Evolutionary conservation across 257 asterid species (phyloP).

Genomic region (Forsythia viridissima): DNA sequence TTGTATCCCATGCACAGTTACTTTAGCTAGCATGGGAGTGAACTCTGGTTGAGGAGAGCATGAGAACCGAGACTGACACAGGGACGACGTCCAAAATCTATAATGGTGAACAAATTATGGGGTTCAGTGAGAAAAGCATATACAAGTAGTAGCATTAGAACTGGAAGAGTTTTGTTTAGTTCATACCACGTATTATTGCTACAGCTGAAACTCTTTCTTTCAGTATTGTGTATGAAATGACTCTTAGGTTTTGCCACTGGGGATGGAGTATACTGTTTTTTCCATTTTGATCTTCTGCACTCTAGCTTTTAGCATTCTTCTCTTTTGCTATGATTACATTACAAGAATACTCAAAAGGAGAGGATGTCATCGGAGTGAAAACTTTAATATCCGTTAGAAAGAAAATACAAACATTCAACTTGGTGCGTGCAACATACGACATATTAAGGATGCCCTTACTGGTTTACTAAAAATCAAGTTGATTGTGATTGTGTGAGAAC

Average conservation of each 20-base stretch:
- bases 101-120: slow-evolving; percentile 19
- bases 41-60: slow-evolving; percentile 12
- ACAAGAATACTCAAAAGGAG: background rate
- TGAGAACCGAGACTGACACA: slow-evolving; percentile 1
- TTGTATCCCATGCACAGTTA: slow-evolving; percentile 4
- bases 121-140: slow-evolving; percentile 23
- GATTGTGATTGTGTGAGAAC: background rate
- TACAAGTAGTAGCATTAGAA: slow-evolving; percentile 25
- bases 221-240: background rate
- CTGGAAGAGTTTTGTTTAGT: slow-evolving; percentile 21
- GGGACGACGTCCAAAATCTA: slow-evolving; percentile 19
- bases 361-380: background rate
- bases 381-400: background rate
- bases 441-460: no score
- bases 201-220: background rate
- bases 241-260: background rate
- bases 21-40: slow-evolving; percentile 7
- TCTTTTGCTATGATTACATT: background rate
- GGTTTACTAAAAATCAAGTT: no score
- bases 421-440: background rate
- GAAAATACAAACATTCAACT: background rate
- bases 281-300: slow-evolving; percentile 3
- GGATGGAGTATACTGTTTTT: background rate
- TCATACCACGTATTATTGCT: background rate
- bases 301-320: background rate